A percentile compares a stretch with the other conserved stretches of the same genome.
These are phyloP conservation scores for Hyphopichia buzzinii DNA, from an alignment of 1,139 yeast genomes.

Conservation along the genomic window DNA sequence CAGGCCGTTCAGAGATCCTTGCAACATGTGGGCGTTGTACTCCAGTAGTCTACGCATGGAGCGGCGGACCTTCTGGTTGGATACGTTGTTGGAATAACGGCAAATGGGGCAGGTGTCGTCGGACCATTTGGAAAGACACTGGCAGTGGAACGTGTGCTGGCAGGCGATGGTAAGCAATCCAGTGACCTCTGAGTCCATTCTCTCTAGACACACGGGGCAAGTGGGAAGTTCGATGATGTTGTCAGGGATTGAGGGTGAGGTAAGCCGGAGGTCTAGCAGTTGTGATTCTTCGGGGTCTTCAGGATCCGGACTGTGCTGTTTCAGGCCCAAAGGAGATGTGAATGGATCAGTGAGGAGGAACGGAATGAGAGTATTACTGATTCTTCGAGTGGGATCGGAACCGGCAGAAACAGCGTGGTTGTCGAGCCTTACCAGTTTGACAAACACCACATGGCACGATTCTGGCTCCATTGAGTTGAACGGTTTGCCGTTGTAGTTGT, in stretches of 20 bases:
- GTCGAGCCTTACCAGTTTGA: conserved; percentile 55
- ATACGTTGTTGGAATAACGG: conserved; percentile 60
- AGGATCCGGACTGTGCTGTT: conserved; percentile 3
- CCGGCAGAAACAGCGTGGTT: conserved; percentile 12
- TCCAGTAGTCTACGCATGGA: conserved; percentile 35
- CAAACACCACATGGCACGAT: conserved; percentile 71
- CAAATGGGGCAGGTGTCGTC: conserved; percentile 94
- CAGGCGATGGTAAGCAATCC: conserved; percentile 88
- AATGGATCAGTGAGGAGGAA: conserved; percentile 76
- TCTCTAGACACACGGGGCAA: conserved; percentile 90
- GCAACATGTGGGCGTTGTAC: conserved; percentile 8
- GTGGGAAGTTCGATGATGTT: conserved; percentile 71
- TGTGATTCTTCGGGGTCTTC: not conserved
- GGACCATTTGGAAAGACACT: conserved; percentile 83
- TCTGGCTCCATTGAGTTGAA: conserved; percentile 92
- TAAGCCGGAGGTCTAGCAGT: too few relatives aligned
- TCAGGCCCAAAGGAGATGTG: conserved; percentile 26
- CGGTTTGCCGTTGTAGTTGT: conserved; percentile 65
- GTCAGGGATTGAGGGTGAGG: conserved; percentile 7
- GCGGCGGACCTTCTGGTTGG: conserved; percentile 36
- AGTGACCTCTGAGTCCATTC: conserved; percentile 80
- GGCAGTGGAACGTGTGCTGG: conserved; percentile 92
- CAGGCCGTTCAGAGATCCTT: conserved; percentile 11
- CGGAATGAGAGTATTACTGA: conserved; percentile 47
- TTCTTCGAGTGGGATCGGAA: conserved; percentile 10